Percentiles rank a stretch among this genome's conserved stretches.
Conservation (phyloP, 2,329 filamentous ascomycete species). For the Coleophoma crateriformis region DNA sequence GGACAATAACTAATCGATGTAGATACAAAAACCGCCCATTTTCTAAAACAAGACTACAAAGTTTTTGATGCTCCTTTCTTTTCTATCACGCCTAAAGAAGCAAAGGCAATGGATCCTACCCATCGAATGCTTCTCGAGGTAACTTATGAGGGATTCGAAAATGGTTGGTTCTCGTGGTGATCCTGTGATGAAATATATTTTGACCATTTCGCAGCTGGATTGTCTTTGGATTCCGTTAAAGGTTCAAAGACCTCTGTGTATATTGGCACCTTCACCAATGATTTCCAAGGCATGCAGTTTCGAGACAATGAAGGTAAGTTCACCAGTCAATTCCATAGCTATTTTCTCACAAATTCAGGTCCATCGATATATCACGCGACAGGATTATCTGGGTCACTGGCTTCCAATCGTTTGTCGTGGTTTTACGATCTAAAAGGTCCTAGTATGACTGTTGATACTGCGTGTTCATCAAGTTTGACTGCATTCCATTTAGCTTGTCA, state of each 20-base stretch:
- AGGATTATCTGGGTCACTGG: constrained; percentile 35
- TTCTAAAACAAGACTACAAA: not conserved
- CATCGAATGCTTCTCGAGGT: constrained; percentile 68
- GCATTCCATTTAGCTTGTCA: constrained; percentile 44
- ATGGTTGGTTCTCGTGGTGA: constrained; percentile 6
- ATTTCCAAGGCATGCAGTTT: not conserved
- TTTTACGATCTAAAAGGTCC: not conserved
- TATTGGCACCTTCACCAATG: constrained; percentile 25
- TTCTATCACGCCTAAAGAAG: constrained; percentile 76
- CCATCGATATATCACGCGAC: constrained; percentile 18
- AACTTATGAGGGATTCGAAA: constrained; percentile 59
- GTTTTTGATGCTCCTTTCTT: constrained; percentile 41
- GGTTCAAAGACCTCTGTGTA: constrained; percentile 16
- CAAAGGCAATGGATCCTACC: constrained; percentile 72
- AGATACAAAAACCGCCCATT: not conserved
- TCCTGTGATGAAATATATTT: not conserved
- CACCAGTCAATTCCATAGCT: not conserved
- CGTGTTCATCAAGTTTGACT: constrained; percentile 50
- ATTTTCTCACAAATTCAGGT: not conserved
- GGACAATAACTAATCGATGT: not conserved
- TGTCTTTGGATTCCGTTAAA: constrained; percentile 5
- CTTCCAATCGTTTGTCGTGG: not conserved
- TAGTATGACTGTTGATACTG: constrained; percentile 47
- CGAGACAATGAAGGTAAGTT: not conserved
- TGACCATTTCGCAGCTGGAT: constrained; percentile 9